Percentiles rank a stretch among this genome's conserved stretches.
Conservation (phyloP, 768 basidiomycete species). For the Amanita brunnescens region DNA sequence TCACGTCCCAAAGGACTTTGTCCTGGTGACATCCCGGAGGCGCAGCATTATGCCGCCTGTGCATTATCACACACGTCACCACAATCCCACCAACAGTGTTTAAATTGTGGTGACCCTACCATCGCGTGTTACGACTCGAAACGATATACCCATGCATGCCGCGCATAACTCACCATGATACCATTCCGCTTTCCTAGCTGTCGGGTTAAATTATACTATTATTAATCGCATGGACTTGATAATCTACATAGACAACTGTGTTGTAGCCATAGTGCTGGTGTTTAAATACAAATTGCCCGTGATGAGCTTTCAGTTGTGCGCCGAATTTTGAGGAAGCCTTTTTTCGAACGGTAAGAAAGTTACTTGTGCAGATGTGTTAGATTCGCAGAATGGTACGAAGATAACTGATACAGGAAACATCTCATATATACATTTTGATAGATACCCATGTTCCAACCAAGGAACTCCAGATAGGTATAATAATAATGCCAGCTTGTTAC, state of each 20-base stretch:
- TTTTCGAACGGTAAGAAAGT: too few relatives aligned
- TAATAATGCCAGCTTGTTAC: conserved; percentile 7
- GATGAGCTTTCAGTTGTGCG: not conserved
- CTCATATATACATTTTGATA: not conserved
- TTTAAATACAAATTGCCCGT: not conserved
- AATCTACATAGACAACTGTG: not conserved
- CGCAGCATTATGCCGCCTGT: conserved; percentile 33
- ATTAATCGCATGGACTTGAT: not conserved
- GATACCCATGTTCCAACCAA: not conserved
- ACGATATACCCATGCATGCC: not conserved
- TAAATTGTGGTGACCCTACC: not conserved
- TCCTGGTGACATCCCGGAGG: conserved; percentile 48
- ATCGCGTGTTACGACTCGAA: not conserved
- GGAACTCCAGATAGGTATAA: not conserved
- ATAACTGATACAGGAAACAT: not conserved
- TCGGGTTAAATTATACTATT: not conserved
- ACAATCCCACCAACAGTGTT: not conserved
- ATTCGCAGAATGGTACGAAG: too few relatives aligned
- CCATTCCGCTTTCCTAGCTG: not conserved
- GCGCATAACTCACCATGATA: not conserved
- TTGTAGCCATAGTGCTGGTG: not conserved
- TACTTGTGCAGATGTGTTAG: too few relatives aligned
- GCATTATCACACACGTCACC: conserved; percentile 1
- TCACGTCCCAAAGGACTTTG: conserved; percentile 49
- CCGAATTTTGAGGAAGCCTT: too few relatives aligned